phyloP scores from a whole-genome alignment of 495 filamentous ascomycete species.

The Trichoderma reesei region DNA sequence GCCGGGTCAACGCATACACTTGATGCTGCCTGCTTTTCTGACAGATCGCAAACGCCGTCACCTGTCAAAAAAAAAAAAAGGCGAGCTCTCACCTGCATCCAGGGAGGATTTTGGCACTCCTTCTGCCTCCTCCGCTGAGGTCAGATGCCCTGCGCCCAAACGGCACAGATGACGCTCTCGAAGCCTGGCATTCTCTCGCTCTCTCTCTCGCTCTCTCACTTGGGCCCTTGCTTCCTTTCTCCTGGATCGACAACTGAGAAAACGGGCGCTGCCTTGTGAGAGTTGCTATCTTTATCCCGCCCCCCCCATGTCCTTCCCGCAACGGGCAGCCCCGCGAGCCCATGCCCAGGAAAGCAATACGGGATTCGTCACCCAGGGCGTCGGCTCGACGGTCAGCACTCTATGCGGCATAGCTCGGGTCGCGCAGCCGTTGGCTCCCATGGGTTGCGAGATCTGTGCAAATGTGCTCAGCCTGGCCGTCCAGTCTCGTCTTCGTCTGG shows the following conservation, averaged over 20 bases:
- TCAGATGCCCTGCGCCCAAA: not conserved
- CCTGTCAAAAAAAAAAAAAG: not conserved
- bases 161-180: not conserved
- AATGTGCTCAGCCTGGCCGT: not conserved
- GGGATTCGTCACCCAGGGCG: slow-evolving; percentile 1
- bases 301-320: slow-evolving; percentile 1
- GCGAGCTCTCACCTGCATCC: slow-evolving; percentile 1
- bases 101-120: not conserved
- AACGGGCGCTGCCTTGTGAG: not conserved
- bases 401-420: not conserved
- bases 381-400: slow-evolving; percentile 2
- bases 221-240: not conserved
- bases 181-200: no score
- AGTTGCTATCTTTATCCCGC: not conserved
- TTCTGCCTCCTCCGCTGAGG: no score
- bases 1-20: not conserved
- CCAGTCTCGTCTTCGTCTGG: no score
- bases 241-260: not conserved
- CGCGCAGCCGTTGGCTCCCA: not conserved
- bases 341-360: not conserved
- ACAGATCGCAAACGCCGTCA: not conserved
- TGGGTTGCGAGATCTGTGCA: not conserved
- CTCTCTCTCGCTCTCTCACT: no score
- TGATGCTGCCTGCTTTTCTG: not conserved
- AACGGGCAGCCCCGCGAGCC: not conserved